Base-by-base conservation (phyloP, 306 rosid genomes). In the Dicorynia guianensis region DNA sequence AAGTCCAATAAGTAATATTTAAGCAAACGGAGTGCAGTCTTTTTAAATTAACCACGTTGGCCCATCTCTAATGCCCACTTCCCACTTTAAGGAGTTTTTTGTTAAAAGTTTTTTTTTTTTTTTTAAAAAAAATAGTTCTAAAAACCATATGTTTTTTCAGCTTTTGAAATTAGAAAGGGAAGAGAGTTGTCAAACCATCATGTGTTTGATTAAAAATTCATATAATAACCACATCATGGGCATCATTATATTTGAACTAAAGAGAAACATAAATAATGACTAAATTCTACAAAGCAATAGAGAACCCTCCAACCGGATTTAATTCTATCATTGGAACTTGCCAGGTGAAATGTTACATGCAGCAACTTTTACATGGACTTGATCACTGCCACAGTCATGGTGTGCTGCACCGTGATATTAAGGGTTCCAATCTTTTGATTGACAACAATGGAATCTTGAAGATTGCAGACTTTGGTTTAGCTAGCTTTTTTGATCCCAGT, bases 301-400 rank as follows among this genome's bases (percentile, higher is more conserved):
- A 60, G 46, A 68, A 18, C 36, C 12, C 25, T 34, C 5, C 50
- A 8, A 7, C 42, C 7, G 7, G 54, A 69, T 80, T 34, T 56
- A 62, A 70, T 71, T 81, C 50, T 46, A 74, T 60, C 72, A 17
- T 89, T 68, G 83, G 73, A 72, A 66, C 48, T 78, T 82, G 80
- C 74, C 87, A 93, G 98, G 98, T 90, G 74, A 93, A 93, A 82
- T 93, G 98, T 87, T 93, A 93, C 85, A 90, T 93, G 94, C 93
- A 90, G 67, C 98, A 93, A 87, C 96, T 93, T 81, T 78, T 93
- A 55, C 49, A 75, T 18, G 98, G 98, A 62, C 94, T 93, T 71
- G 93, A 93, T 82, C 98, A 93, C 67, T 93, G 98, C 79, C 98
- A 93, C 81, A 89, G 85, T 79, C 85, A 77, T 67, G 96, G 96